These are phyloP conservation scores for Astrocystis sublimbata DNA, from an alignment of 495 filamentous ascomycete species.

Conservation along the genomic window DNA sequence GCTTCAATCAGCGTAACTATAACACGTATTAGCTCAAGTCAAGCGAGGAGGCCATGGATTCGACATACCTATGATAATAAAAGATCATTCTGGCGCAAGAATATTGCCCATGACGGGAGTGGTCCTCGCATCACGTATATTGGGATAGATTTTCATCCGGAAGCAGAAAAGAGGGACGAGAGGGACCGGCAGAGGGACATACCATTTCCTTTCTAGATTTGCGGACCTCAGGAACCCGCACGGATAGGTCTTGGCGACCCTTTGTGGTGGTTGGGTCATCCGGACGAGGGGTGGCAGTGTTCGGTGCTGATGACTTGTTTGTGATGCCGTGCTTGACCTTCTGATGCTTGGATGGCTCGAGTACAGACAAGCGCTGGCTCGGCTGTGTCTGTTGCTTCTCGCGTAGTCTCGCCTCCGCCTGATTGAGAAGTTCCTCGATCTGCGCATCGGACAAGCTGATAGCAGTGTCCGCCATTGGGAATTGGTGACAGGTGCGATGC, in stretches of 20 bases:
- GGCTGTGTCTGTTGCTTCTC: conserved; percentile 26
- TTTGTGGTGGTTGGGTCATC: conserved; percentile 24
- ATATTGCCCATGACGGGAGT: conserved; percentile 72
- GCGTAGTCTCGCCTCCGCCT: conserved; percentile 32
- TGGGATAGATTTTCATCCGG: conserved; percentile 51
- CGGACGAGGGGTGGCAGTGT: conserved; percentile 7
- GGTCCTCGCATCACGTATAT: conserved; percentile 45
- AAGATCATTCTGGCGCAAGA: conserved; percentile 71
- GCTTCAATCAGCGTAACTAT: conserved; percentile 98
- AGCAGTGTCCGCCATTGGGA: conserved; percentile 24
- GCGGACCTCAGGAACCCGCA: conserved; percentile 42
- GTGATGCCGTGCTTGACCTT: conserved; percentile 14
- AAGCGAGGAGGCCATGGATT: not conserved
- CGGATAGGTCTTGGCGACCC: conserved; percentile 37
- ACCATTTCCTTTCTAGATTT: conserved; percentile 43
- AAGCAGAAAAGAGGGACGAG: conserved; percentile 8
- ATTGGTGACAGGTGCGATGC: conserved; percentile 72
- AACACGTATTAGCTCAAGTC: conserved; percentile 33
- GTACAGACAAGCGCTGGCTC: conserved; percentile 17
- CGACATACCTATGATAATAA: conserved; percentile 21
- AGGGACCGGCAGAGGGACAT: conserved; percentile 23
- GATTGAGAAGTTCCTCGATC: conserved; percentile 30
- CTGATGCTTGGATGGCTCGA: not conserved
- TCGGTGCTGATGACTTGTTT: conserved; percentile 14
- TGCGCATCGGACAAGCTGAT: conserved; percentile 30